phyloP scores from a whole-genome alignment of 2,329 filamentous ascomycete genomes.

The Apiospora arundinis region DNA sequence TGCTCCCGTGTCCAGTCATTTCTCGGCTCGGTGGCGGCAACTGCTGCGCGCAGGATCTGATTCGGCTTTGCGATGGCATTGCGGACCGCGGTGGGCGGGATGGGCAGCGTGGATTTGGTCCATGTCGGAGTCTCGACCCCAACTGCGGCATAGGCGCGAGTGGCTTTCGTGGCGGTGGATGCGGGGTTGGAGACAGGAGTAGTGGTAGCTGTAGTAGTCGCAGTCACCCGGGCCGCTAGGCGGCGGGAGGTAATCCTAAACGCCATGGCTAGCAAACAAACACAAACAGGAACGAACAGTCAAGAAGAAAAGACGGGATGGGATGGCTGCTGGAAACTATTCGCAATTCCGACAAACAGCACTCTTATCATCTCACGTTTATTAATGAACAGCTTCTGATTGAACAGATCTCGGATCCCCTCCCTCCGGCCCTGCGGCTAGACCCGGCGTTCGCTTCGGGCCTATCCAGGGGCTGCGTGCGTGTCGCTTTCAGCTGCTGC shows the following conservation, averaged over 20 bases:
- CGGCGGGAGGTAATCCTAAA: not conserved
- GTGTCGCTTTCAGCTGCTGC: not conserved
- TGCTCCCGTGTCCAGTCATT: constrained; percentile 84
- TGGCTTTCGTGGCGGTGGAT: not conserved
- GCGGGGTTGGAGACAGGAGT: not conserved
- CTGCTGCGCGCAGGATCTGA: constrained; percentile 55
- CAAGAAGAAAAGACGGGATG: not conserved
- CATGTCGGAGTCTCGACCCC: not conserved
- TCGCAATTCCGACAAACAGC: not conserved
- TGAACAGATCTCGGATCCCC: not conserved
- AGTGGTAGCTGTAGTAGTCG: not conserved
- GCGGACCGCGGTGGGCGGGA: not conserved
- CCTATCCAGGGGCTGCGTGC: not conserved
- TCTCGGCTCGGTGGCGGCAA: constrained; percentile 65
- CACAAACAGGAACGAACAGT: not conserved
- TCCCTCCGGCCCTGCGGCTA: not conserved
- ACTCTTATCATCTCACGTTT: not conserved
- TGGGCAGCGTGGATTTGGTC: constrained; percentile 12
- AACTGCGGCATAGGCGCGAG: constrained; percentile 16
- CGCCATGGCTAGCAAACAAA: not conserved
- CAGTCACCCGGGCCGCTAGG: not conserved
- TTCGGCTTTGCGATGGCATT: not conserved
- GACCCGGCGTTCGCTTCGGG: not conserved
- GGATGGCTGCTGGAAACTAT: not conserved
- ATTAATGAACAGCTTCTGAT: not conserved